Base-by-base conservation (phyloP, 1,284 basidiomycete genomes). In the Microbotryomycetes sp. region DNA sequence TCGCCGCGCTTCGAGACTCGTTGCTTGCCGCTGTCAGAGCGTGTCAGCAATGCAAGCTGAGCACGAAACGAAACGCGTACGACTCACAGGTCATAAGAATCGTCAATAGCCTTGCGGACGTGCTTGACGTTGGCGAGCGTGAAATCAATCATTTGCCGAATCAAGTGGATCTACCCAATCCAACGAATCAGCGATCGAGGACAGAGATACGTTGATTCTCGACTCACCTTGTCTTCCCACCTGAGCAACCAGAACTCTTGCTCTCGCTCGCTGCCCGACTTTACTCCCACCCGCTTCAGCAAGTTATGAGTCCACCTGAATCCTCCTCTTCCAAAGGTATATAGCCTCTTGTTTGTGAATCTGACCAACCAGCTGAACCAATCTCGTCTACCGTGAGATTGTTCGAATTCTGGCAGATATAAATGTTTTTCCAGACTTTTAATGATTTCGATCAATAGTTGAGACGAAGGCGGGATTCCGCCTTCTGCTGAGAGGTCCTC, bases 281-380 rank as follows among this genome's bases (percentile, higher is more conserved):
- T 62, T 26, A 59, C 18, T 7, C 63, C 63, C 2, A 52, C 35
- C 23, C 50, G 60, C 30, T 60, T 52, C 28, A 68, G 21, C 52
- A 61, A 50, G 49, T 68, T 68, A 13, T 29, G 35, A 45, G 56
- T 21, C 66, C 66, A 68, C 28, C 59, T 46, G 16, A 68, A 59
- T 9, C 66, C 66, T 1, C 59, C 61, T 7, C 30, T 46, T 11
- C 35, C 35, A 41, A 41, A 41, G 18, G 11, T 41, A 18, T 26
- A 46, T 29, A 67, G 18, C n/a, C 63, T 24, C 30, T 52, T 58
- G 18, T 55, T 52, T 15, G 62, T 60, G 45, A 65, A 68, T 45
- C 65, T 59, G 56, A 68, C 61, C 18, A 65, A 24, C 41, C 61
- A 68, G 45, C 57, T 54, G 46, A 68, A 63, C 66, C 66, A 68